Base-by-base conservation (phyloP, 208 protist genomes). In the Crithidia sp. region DNA sequence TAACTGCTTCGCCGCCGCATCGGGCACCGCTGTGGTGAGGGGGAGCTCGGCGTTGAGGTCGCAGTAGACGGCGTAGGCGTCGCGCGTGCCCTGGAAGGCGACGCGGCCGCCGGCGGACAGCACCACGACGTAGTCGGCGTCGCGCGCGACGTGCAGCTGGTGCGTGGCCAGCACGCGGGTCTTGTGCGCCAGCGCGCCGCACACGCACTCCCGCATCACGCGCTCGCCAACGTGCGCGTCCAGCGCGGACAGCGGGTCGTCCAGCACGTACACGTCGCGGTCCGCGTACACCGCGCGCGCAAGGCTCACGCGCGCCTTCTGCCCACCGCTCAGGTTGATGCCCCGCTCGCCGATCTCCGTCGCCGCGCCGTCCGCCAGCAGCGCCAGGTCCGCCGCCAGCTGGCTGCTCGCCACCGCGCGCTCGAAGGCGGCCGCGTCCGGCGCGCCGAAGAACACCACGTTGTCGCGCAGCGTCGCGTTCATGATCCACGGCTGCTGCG, bases 131-230 rank as follows among this genome's bases (percentile, higher is more conserved):
- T 85, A 71, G 76, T 98, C 94, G 0, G 83, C 87, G 7, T 87
- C 12, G 2, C 59, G 55, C 9, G 97, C 40, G 17, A 90, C 95
- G 73, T 98, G 90, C 37, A 97, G 40, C 70, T 97, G 89, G 84
- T 99, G 96, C 14, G 96, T 98, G 13, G 97, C 93, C 0, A 99
- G 78, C 6, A 99, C 65, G 17, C 91, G 82, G 5, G 96, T 98
- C 68, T 93, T 97, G 60, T 62, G 60, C 12, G 66, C 71, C 17
- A 99, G 81, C 39, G 69, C 44, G 50, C 95, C 81, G 52, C 77
- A 63, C n/a, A 92, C 54, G 56, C 79, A 76, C 68, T 90, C 77
- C 3, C 56, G 67, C 73, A 94, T 79, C 40, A 96, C 78, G 36
- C 72, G 77, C 57, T 84, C 73, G 56, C 79, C 86, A 5, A 98